Percentiles rank a stretch among this genome's conserved stretches.
phyloP scores from a whole-genome alignment of 805 yeast genomes.

The Yarrowia sp. region DNA sequence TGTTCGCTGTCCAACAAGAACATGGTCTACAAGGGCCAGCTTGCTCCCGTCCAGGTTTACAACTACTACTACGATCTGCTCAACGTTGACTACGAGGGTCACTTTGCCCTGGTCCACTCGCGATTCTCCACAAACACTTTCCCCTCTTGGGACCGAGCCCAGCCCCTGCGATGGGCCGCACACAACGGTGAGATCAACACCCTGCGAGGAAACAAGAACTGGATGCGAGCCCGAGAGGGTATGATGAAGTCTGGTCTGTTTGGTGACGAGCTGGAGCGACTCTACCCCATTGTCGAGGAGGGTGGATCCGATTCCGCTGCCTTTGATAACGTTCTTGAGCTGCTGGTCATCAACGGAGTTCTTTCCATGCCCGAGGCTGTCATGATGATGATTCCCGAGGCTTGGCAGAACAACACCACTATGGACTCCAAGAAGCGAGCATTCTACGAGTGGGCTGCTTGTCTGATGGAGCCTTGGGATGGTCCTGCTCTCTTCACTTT shows the following conservation, averaged over 20 bases:
- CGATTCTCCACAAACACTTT: constrained; percentile 97
- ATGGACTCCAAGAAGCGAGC: constrained; percentile 93
- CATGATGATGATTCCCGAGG: constrained; percentile 96
- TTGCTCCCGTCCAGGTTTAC: constrained; percentile 95
- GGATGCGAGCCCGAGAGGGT: constrained; percentile 99
- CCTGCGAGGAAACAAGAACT: constrained; percentile 93
- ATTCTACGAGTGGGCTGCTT: constrained; percentile 98
- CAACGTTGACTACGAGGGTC: constrained; percentile 89
- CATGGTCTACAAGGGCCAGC: constrained; percentile 96
- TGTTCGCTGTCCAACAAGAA: constrained; percentile 85
- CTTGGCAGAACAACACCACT: constrained; percentile 83
- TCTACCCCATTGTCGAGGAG: constrained; percentile 94
- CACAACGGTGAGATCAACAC: constrained; percentile 99
- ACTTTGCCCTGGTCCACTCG: constrained; percentile 94
- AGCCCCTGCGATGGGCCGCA: constrained; percentile 95
- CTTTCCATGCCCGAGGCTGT: constrained; percentile 93
- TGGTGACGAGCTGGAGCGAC: constrained; percentile 85
- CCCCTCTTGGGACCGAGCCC: constrained; percentile 99
- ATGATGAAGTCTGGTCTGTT: constrained; percentile 83
- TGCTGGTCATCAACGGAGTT: constrained; percentile 87
- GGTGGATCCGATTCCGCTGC: constrained; percentile 99
- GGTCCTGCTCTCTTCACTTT: constrained; percentile 97
- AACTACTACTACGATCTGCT: constrained; percentile 89
- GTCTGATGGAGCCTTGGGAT: constrained; percentile 99
- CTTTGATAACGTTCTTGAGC: constrained; percentile 89